These are phyloP conservation scores for Hypoxylon sp. DNA, from an alignment of 2,329 filamentous ascomycete species.

Conservation along the genomic window DNA sequence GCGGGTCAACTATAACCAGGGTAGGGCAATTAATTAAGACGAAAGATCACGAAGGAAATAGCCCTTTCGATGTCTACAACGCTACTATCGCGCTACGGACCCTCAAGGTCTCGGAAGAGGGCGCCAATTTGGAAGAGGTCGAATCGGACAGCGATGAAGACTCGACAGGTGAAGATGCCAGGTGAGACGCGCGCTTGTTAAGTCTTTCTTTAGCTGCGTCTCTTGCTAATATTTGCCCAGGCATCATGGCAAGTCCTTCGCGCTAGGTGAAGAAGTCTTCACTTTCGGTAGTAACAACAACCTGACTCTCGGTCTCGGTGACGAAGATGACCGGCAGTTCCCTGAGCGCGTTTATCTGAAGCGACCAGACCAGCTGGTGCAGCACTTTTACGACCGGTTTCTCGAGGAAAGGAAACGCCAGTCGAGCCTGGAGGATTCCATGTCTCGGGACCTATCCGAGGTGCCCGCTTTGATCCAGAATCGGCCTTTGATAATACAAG, in stretches of 20 bases:
- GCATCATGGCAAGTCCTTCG: constrained; percentile 32
- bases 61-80: constrained; percentile 91
- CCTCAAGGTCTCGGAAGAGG: constrained; percentile 53
- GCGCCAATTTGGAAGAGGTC: constrained; percentile 56
- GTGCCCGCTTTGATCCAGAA: constrained; percentile 78
- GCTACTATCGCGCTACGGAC: constrained; percentile 83
- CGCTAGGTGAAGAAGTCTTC: constrained; percentile 83
- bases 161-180: constrained; percentile 40
- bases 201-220: constrained; percentile 38
- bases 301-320: constrained; percentile 88
- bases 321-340: constrained; percentile 92
- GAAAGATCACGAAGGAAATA: constrained; percentile 94
- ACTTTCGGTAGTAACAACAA: constrained; percentile 98
- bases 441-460: constrained; percentile 52
- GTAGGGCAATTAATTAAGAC: constrained; percentile 86
- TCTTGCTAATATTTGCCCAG: constrained; percentile 43
- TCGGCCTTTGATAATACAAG: constrained; percentile 76
- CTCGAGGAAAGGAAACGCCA: constrained; percentile 55
- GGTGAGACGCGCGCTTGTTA: constrained; percentile 36
- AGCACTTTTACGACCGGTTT: constrained; percentile 75
- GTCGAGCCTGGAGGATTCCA: constrained; percentile 42
- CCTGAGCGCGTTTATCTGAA: constrained; percentile 83
- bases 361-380: constrained; percentile 79
- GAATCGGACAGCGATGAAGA: constrained; percentile 65
- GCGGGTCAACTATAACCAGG: constrained; percentile 64